Evolutionary conservation across 2,329 filamentous ascomycete species (phyloP).

Genomic region (Pseudocercospora fijiensis): DNA sequence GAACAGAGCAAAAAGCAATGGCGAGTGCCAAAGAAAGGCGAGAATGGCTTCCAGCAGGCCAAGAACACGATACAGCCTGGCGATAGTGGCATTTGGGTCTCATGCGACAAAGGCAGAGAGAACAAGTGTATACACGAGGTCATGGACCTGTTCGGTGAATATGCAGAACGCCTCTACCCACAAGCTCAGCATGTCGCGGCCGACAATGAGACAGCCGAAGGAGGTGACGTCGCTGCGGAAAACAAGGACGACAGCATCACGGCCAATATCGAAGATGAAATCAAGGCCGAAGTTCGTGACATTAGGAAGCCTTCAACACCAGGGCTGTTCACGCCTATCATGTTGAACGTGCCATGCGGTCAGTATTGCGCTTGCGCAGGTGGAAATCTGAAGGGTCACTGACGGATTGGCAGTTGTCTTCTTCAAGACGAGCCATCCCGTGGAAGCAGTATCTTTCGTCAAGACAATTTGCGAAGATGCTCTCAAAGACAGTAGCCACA

Average conservation of each 20-base stretch:
- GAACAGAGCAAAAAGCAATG: slow-evolving; percentile 48
- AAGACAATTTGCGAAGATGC: slow-evolving; percentile 60
- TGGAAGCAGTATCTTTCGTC: slow-evolving; percentile 62
- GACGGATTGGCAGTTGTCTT: slow-evolving; percentile 51
- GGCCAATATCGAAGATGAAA: slow-evolving; percentile 68
- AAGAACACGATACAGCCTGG: slow-evolving; percentile 59
- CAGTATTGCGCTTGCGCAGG: slow-evolving; percentile 30
- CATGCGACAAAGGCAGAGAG: slow-evolving; percentile 71
- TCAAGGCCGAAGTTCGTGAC: slow-evolving; percentile 67
- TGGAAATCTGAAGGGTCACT: neutral
- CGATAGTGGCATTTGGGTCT: slow-evolving; percentile 74
- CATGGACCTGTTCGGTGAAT: slow-evolving; percentile 63
- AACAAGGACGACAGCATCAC: slow-evolving; percentile 38
- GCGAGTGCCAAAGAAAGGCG: slow-evolving; percentile 41
- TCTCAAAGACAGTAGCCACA: slow-evolving; percentile 49
- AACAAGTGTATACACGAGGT: slow-evolving; percentile 68
- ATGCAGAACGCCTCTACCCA: slow-evolving; percentile 59
- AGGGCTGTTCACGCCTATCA: slow-evolving; percentile 54
- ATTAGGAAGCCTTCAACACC: slow-evolving; percentile 55
- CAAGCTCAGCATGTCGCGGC: slow-evolving; percentile 38
- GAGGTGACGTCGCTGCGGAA: slow-evolving; percentile 30
- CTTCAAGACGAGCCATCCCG: slow-evolving; percentile 56
- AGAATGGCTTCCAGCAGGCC: slow-evolving; percentile 29
- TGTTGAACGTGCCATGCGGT: slow-evolving; percentile 57
- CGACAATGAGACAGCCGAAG: slow-evolving; percentile 24